Conservation (phyloP, 768 basidiomycete genomes). For the Rubroboletus satanas region DNA sequence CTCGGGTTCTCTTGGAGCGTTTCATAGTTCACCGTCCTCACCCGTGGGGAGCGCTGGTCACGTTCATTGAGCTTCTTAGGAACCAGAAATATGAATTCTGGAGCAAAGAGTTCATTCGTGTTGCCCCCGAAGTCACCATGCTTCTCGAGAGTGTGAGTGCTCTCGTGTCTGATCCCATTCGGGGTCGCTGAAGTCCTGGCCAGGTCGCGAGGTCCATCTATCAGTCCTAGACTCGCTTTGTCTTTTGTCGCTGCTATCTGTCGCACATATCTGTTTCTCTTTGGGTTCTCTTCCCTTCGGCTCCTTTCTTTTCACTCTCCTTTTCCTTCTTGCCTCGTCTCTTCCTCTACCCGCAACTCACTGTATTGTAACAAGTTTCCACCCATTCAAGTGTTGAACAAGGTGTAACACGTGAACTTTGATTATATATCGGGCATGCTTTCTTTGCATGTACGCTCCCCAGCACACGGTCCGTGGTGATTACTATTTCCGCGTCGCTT, state of each 20-base stretch:
- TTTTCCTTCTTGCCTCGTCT: conserved; percentile 19
- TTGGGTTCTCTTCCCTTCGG: conserved; percentile 44
- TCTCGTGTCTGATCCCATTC: neutral
- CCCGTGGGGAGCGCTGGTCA: conserved; percentile 92
- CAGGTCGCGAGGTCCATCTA: conserved; percentile 79
- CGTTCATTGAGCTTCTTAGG: conserved; percentile 90
- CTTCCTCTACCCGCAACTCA: conserved; percentile 47
- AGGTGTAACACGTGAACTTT: conserved; percentile 48
- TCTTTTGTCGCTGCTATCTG: conserved; percentile 72
- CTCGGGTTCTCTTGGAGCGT: conserved; percentile 87
- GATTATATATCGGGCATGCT: conserved; percentile 34
- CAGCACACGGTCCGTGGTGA: conserved; percentile 14
- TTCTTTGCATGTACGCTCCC: conserved; percentile 12
- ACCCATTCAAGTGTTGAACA: conserved; percentile 56
- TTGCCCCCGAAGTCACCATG: conserved; percentile 82
- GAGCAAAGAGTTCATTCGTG: conserved; percentile 81
- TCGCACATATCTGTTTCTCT: conserved; percentile 70
- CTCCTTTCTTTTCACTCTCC: neutral
- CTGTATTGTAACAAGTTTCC: conserved; percentile 77
- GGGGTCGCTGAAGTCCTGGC: conserved; percentile 2
- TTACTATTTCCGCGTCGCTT: conserved; percentile 11
- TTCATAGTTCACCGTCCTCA: conserved; percentile 94
- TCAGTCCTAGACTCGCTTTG: conserved; percentile 63
- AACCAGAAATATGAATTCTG: conserved; percentile 90
- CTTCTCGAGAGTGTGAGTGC: conserved; percentile 75